phyloP scores from a whole-genome alignment of 768 basidiomycete species.

The Macrocybe gigantea region DNA sequence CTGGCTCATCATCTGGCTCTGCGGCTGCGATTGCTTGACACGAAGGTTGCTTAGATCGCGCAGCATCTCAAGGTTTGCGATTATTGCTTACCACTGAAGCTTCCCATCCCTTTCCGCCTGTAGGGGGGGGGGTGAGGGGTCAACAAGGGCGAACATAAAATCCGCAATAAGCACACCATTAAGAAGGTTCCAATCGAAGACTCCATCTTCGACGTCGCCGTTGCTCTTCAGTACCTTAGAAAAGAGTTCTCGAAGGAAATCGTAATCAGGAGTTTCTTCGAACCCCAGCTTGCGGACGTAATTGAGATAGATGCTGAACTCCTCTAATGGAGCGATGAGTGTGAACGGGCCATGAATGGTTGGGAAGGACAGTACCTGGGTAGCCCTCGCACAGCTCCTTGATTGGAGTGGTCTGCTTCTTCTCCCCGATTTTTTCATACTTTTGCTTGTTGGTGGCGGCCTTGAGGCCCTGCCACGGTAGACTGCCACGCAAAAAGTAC shows the following conservation, averaged over 20 bases:
- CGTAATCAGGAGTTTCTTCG: slow-evolving; percentile 98
- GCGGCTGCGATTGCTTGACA: slow-evolving; percentile 33
- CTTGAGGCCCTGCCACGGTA: slow-evolving; percentile 99
- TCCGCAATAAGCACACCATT: slow-evolving; percentile 48
- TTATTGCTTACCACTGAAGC: slow-evolving; percentile 54
- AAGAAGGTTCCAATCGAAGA: slow-evolving; percentile 94
- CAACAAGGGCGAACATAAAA: not conserved
- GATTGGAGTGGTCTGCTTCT: slow-evolving; percentile 98
- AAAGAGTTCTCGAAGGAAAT: slow-evolving; percentile 94
- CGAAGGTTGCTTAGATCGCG: slow-evolving; percentile 2
- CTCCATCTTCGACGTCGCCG: slow-evolving; percentile 85
- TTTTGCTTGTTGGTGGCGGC: slow-evolving; percentile 99
- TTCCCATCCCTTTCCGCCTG: slow-evolving; percentile 95
- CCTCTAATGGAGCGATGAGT: slow-evolving; percentile 51
- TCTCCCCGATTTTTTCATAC: slow-evolving; percentile 99
- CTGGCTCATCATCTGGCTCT: slow-evolving; percentile 60
- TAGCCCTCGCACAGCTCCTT: slow-evolving; percentile 95
- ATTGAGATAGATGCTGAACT: slow-evolving; percentile 97
- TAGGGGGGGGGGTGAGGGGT: slow-evolving; percentile 1
- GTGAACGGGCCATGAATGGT: slow-evolving; percentile 3
- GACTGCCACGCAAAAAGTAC: slow-evolving; percentile 95
- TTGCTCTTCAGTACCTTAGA: slow-evolving; percentile 90
- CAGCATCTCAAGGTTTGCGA: not conserved
- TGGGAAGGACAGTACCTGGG: slow-evolving; percentile 56
- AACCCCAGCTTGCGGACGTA: slow-evolving; percentile 99